Conservation (phyloP, 78 protist genomes). For the Chrysochromulina tobinii region DNA sequence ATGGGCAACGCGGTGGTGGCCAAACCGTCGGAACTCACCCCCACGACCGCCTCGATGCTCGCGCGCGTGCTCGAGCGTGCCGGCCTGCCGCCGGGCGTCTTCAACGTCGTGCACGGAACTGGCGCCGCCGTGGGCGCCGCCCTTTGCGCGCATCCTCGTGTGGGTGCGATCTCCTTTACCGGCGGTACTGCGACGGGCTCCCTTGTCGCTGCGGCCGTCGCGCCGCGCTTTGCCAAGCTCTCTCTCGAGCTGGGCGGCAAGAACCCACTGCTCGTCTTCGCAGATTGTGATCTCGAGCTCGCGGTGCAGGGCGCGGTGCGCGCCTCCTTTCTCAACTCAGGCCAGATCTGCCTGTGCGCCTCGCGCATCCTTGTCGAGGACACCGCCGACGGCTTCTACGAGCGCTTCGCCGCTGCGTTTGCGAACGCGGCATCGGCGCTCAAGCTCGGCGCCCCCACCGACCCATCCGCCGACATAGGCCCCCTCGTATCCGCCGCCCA, state of each 20-base stretch:
- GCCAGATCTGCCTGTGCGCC: not conserved
- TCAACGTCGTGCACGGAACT: slow-evolving; percentile 77
- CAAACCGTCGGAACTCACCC: not conserved
- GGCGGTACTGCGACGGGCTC: slow-evolving; percentile 83
- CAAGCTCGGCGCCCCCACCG: too few species aligned
- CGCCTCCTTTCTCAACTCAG: not conserved
- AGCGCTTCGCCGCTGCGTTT: too few species aligned
- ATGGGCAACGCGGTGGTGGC: not conserved
- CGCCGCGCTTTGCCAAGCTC: slow-evolving; percentile 75
- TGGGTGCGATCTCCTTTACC: slow-evolving; percentile 79
- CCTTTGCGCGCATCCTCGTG: slow-evolving; percentile 58
- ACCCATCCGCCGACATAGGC: too few species aligned
- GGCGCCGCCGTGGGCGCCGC: slow-evolving; percentile 53
- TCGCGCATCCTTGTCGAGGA: too few species aligned
- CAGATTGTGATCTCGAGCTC: not conserved
- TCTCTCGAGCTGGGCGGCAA: slow-evolving; percentile 91
- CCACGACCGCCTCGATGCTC: not conserved
- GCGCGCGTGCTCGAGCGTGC: slow-evolving; percentile 38
- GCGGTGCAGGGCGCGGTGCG: not conserved
- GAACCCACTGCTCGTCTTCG: slow-evolving; percentile 67
- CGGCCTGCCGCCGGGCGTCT: slow-evolving; percentile 56
- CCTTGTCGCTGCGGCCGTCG: slow-evolving; percentile 35
- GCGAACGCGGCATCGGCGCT: too few species aligned
- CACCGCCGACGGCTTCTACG: too few species aligned
- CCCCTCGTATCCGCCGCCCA: not conserved